Conservation (phyloP, 768 basidiomycete genomes). For the Boletus pseudopeckii region DNA sequence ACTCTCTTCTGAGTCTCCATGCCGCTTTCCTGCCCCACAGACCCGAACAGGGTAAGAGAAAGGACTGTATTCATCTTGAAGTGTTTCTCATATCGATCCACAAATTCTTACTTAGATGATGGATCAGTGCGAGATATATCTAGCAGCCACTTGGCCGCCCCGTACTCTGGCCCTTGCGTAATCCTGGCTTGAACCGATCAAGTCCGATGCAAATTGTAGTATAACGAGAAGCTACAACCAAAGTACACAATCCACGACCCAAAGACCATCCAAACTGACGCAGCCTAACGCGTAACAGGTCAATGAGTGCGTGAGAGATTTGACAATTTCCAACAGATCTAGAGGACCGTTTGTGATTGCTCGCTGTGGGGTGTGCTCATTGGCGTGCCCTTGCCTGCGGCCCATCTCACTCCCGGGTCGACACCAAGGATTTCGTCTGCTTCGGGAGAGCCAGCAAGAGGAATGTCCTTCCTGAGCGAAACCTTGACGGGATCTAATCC, state of each 20-base stretch:
- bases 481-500: neutral
- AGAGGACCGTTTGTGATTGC: neutral
- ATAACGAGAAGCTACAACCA: neutral
- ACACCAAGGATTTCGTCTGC: neutral
- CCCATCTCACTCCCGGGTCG: neutral
- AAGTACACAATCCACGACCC: neutral
- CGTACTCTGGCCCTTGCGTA: neutral
- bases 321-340: neutral
- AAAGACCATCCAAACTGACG: neutral
- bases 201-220: neutral
- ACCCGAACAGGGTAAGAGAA: neutral
- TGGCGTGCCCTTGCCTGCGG: neutral
- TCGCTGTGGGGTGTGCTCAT: too few relatives aligned
- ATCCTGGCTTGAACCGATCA: neutral
- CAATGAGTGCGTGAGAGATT: too few relatives aligned
- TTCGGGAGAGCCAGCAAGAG: neutral
- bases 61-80: too few relatives aligned
- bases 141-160: neutral
- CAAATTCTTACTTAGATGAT: neutral
- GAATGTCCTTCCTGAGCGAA: neutral
- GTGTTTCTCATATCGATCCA: neutral
- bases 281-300: neutral
- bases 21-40: neutral
- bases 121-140: neutral
- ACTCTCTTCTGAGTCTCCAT: neutral